Evolutionary conservation across 2,329 filamentous ascomycete species (phyloP).

Genomic region (Chalaropsis thielavioides): DNA sequence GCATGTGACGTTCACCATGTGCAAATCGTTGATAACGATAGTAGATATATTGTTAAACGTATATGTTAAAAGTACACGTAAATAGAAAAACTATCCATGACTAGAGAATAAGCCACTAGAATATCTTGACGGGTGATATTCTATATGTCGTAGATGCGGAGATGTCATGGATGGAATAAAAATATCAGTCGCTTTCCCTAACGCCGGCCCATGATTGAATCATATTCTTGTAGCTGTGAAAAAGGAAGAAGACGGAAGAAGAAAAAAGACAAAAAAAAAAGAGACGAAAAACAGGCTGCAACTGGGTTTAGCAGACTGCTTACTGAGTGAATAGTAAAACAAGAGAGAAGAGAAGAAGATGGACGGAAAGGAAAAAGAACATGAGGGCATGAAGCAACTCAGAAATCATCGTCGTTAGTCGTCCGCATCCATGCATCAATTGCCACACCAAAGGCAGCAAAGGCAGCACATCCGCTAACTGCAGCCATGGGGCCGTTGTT

Average conservation of each 20-base stretch:
- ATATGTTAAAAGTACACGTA: not conserved
- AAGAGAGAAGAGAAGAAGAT: constrained; percentile 3
- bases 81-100: not conserved
- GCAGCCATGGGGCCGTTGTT: constrained; percentile 83
- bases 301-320: not conserved
- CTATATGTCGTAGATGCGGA: not conserved
- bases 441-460: constrained; percentile 81
- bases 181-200: not conserved
- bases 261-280: not conserved
- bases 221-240: not conserved
- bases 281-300: not conserved
- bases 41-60: not conserved
- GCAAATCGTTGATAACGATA: not conserved
- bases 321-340: not conserved
- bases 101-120: not conserved
- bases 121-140: not conserved
- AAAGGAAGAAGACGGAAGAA: not conserved
- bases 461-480: constrained; percentile 75
- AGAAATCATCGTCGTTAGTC: constrained; percentile 42
- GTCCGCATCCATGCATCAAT: constrained; percentile 87
- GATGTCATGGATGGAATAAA: not conserved
- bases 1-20: not conserved
- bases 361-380: constrained; percentile 2
- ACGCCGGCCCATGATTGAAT: not conserved
- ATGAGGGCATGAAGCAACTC: not conserved